Base-by-base conservation (phyloP, 768 basidiomycete genomes). In the Suillus variegatus region DNA sequence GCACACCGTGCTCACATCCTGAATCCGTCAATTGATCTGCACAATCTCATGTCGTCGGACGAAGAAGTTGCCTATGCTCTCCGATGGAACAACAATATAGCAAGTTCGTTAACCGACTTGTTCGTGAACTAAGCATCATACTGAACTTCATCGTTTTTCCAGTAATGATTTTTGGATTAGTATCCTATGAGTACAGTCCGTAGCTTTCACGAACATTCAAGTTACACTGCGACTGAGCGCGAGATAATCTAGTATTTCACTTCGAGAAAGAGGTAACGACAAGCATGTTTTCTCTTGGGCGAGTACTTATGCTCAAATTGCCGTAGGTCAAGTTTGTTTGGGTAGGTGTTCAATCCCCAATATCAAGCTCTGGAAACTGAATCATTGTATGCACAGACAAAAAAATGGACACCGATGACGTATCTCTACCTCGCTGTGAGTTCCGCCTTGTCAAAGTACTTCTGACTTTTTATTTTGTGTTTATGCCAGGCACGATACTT, bases 161-260 rank as follows among this genome's bases (percentile, higher is more conserved):
- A 57, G 56, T 57, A 9, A 22, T 16, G n/a, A 40, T 57, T 0
- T 14, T 35, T 57, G n/a, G n/a, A 4, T 6, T 57, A 8, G 14
- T 57, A 9, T 38, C 56, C n/a, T 57, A 57, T 40, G 56, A 57
- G 6, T 57, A 57, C 56, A 22, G 56, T 57, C 56, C 38, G 56
- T 57, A 57, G 36, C 56, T 38, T 57, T 57, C 13, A 38, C 12
- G 22, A 38, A 22, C 14, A 16, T 57, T 38, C 36, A 38, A 8
- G 36, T 38, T 57, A 36, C 20, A 22, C 22, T 22, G 35, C 28
- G 9, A 36, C 54, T 55, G 20, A 55, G 54, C 54, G 3, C 32
- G 36, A 55, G 10, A 36, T 57, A 0, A 22, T 38, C 13, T 57
- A 57, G 56, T 57, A 7, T 22, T 57, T 38, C 36, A 38, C n/a